These are phyloP conservation scores for Colletotrichum musicola DNA, from an alignment of 2,329 filamentous ascomycete species.

Conservation along the genomic window DNA sequence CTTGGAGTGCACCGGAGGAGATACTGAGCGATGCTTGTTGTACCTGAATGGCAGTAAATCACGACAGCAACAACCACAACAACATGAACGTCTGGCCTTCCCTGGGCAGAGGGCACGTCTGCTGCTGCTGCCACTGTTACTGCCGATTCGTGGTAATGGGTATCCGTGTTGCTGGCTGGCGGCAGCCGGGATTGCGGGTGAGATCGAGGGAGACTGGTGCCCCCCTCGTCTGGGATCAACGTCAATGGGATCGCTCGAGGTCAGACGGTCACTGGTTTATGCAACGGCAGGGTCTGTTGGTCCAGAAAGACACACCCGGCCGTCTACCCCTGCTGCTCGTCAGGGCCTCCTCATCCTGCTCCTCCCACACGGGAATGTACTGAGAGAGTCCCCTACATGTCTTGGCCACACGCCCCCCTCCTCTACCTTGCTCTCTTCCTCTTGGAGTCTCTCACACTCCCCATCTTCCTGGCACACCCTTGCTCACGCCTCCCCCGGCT, in stretches of 20 bases:
- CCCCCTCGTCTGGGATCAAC: conserved; percentile 46
- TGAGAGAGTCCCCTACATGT: conserved; percentile 34
- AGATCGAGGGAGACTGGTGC: conserved; percentile 46
- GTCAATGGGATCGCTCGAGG: conserved; percentile 52
- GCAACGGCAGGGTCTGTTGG: conserved; percentile 37
- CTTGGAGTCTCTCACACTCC: conserved; percentile 38
- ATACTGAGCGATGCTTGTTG: conserved; percentile 46
- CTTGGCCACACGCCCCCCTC: conserved; percentile 42
- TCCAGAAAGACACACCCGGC: conserved; percentile 39
- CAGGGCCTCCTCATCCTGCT: conserved; percentile 25
- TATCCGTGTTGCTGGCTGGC: conserved; percentile 39
- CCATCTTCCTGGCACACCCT: conserved; percentile 21
- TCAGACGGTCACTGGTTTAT: conserved; percentile 54
- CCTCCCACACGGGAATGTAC: conserved; percentile 33
- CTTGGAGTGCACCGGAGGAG: conserved; percentile 52
- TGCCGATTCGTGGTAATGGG: conserved; percentile 25
- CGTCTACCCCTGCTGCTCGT: conserved; percentile 33
- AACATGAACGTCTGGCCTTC: conserved; percentile 33
- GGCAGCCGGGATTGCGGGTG: conserved; percentile 45
- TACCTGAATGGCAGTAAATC: conserved; percentile 10
- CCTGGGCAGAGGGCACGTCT: conserved; percentile 32
- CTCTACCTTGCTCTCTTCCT: conserved; percentile 34
- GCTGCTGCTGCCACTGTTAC: background rate
- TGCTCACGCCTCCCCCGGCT: conserved; percentile 15
- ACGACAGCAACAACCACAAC: conserved; percentile 27